A percentile compares a stretch with the other conserved stretches of the same genome.
These are phyloP conservation scores for Lactifluus pinguis DNA, from an alignment of 768 basidiomycete genomes.

Conservation along the genomic window DNA sequence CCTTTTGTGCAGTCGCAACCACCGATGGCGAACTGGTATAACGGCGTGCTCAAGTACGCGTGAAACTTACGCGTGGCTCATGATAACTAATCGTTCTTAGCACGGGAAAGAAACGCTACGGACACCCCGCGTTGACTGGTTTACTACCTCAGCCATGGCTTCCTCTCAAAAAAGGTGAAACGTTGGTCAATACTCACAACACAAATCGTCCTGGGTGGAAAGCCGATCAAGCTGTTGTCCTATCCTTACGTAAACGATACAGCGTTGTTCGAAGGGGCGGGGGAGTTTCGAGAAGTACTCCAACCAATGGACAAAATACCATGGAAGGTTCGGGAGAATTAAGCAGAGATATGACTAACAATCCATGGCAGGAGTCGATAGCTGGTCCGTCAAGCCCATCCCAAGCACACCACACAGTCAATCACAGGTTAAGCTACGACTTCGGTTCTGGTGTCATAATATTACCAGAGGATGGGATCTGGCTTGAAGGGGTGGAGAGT, in stretches of 20 bases:
- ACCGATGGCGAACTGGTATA: constrained; percentile 93
- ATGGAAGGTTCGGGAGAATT: neutral
- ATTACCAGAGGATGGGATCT: constrained; percentile 58
- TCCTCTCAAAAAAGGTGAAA: constrained; percentile 77
- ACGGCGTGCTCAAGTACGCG: constrained; percentile 77
- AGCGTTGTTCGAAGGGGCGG: constrained; percentile 38
- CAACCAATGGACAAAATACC: constrained; percentile 12
- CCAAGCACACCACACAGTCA: constrained; percentile 24
- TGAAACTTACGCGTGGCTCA: constrained; percentile 15
- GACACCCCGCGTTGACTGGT: constrained; percentile 92
- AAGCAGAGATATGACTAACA: constrained; percentile 21
- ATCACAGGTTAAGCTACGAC: constrained; percentile 73
- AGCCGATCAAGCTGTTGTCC: constrained; percentile 58
- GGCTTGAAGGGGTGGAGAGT: constrained; percentile 41
- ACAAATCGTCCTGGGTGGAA: constrained; percentile 29
- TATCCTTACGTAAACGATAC: constrained; percentile 70
- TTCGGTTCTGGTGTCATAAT: constrained; percentile 83
- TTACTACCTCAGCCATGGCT: constrained; percentile 92
- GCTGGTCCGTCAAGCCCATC: constrained; percentile 26
- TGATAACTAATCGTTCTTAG: constrained; percentile 29
- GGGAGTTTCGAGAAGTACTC: constrained; percentile 6
- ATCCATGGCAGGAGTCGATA: constrained; percentile 57
- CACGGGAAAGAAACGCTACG: constrained; percentile 91
- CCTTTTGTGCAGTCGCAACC: constrained; percentile 66
- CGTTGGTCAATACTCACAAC: constrained; percentile 51